Evolutionary conservation across 192 early-diverging fungal genomes (phyloP).

Genomic region (Entomortierella lignicola): DNA sequence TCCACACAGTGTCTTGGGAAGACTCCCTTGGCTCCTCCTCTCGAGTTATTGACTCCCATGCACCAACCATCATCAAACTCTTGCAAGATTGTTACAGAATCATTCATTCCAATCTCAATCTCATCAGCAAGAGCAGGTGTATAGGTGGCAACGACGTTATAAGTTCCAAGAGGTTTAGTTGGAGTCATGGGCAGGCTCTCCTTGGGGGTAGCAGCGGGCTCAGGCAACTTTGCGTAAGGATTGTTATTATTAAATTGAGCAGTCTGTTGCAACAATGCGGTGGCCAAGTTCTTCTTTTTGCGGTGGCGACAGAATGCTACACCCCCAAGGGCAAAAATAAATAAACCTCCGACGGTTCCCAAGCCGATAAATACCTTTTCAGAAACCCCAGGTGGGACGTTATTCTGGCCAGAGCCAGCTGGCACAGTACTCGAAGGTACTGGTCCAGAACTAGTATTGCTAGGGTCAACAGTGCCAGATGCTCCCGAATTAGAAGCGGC

Average conservation of each 20-base stretch:
- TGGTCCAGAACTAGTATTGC: background rate
- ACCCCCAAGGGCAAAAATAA: constrained; percentile 40
- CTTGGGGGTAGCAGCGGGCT: constrained; percentile 15
- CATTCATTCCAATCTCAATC: constrained; percentile 63
- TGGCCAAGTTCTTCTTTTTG: constrained; percentile 50
- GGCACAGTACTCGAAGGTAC: background rate
- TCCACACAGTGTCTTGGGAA: constrained; percentile 69
- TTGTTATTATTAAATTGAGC: constrained; percentile 56
- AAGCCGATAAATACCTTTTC: constrained; percentile 33
- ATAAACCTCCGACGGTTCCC: constrained; percentile 30
- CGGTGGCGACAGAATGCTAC: constrained; percentile 46
- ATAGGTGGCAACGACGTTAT: constrained; percentile 58
- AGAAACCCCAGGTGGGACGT: constrained; percentile 31
- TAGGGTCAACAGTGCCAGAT: background rate
- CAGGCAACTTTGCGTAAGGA: constrained; percentile 41
- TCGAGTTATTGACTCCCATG: constrained; percentile 63
- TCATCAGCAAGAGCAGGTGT: constrained; percentile 67
- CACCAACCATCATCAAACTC: constrained; percentile 74
- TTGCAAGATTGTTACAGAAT: constrained; percentile 62
- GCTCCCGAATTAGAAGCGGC: no score
- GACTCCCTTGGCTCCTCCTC: constrained; percentile 58
- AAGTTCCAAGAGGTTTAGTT: constrained; percentile 58
- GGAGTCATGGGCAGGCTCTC: constrained; percentile 37
- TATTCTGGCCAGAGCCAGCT: background rate
- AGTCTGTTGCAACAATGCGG: constrained; percentile 37